Conservation (phyloP, 257 asterid species). For the Fraxinus americana region DNA sequence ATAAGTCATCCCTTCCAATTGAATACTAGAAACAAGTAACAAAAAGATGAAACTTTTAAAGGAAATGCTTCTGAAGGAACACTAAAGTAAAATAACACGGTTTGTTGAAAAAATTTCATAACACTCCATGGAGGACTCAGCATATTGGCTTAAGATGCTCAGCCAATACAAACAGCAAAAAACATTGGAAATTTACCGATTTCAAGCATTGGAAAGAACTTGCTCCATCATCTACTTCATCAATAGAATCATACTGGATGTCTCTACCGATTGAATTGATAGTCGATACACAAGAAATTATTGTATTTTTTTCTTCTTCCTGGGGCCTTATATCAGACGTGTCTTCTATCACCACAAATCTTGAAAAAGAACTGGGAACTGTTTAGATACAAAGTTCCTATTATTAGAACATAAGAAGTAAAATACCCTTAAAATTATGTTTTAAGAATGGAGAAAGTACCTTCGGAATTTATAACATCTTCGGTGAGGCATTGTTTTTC, state of each 20-base stretch:
- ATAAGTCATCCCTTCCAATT: slow-evolving; percentile 38
- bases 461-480: slow-evolving; percentile 38
- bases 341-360: slow-evolving; percentile 42
- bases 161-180: neutral
- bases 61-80: slow-evolving; percentile 10
- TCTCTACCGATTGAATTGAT: slow-evolving; percentile 33
- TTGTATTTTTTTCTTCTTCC: slow-evolving; percentile 39
- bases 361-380: slow-evolving; percentile 29
- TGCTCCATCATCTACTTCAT: slow-evolving; percentile 43
- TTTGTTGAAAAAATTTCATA: too few relatives aligned
- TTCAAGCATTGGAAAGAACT: slow-evolving; percentile 23
- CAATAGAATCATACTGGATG: slow-evolving; percentile 31
- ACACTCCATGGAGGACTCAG: neutral
- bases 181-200: slow-evolving; percentile 42
- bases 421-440: slow-evolving; percentile 6
- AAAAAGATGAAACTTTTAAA: slow-evolving; percentile 15
- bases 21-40: slow-evolving; percentile 35
- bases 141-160: neutral
- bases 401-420: slow-evolving; percentile 15
- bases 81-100: neutral
- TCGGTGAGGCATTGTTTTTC: slow-evolving; percentile 30
- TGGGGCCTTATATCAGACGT: slow-evolving; percentile 23
- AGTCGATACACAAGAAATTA: slow-evolving; percentile 26
- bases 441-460: slow-evolving; percentile 33
- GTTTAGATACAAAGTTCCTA: slow-evolving; percentile 7